Conservation (phyloP, 495 filamentous ascomycete species). For the Xylaria acuta region DNA sequence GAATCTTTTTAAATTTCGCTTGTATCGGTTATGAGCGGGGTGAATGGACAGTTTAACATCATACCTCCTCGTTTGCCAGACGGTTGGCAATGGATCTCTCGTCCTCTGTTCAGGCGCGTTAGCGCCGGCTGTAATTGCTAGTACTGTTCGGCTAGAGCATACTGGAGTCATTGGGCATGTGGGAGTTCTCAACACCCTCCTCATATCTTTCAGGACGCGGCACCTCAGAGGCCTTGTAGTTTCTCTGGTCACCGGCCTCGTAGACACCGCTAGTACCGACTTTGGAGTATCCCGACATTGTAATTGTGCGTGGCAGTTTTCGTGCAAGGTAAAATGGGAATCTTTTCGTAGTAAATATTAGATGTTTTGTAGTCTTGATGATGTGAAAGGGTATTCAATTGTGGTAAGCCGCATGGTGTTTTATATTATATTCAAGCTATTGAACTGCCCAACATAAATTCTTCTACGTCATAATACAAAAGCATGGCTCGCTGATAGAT, state of each 20-base stretch:
- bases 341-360: not conserved
- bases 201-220: slow-evolving; percentile 61
- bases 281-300: slow-evolving; percentile 49
- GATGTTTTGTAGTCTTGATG: not conserved
- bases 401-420: not conserved
- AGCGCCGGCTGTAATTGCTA: slow-evolving; percentile 6
- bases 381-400: not conserved
- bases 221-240: slow-evolving; percentile 62
- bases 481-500: not conserved
- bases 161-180: slow-evolving; percentile 77
- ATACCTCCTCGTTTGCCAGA: slow-evolving; percentile 65
- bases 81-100: slow-evolving; percentile 80
- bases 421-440: not conserved
- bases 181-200: slow-evolving; percentile 70
- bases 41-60: not conserved
- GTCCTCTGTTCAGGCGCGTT: slow-evolving; percentile 64
- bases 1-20: not conserved
- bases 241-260: slow-evolving; percentile 71
- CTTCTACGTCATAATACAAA: slow-evolving; percentile 10
- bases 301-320: slow-evolving; percentile 21
- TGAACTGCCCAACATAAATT: not conserved
- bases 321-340: too few species aligned
- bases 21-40: not conserved
- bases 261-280: slow-evolving; percentile 52
- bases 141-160: slow-evolving; percentile 26